Conservation (phyloP, 345 rosid genomes). For the Orychophragmus violaceus region DNA sequence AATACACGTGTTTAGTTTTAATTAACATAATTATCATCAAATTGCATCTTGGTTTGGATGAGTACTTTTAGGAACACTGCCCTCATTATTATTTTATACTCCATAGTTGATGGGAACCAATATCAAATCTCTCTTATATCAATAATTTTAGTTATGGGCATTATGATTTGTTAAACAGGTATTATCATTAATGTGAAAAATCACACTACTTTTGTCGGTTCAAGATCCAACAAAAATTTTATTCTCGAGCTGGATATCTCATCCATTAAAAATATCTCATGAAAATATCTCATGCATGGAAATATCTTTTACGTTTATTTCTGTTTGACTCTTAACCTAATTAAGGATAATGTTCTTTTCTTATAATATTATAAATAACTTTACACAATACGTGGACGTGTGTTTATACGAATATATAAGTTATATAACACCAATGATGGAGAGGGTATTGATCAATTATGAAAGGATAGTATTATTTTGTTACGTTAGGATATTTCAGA, state of each 20-base stretch:
- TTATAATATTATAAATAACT: background rate
- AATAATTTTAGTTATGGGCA: background rate
- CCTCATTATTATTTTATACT: background rate
- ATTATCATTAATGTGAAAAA: background rate
- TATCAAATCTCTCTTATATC: background rate
- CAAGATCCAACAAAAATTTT: constrained; percentile 10
- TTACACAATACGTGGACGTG: constrained; percentile 15
- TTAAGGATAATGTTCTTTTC: constrained; percentile 17
- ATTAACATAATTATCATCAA: background rate
- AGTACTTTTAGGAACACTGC: constrained; percentile 13
- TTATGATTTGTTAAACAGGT: constrained; percentile 2
- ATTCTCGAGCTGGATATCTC: constrained; percentile 12
- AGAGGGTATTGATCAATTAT: background rate
- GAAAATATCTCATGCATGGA: constrained; percentile 23
- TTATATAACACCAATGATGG: constrained; percentile 9
- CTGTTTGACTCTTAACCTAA: constrained; percentile 12
- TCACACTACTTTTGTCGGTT: constrained; percentile 2
- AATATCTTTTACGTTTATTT: constrained; percentile 12
- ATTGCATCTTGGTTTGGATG: constrained; percentile 11
- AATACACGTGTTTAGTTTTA: constrained; percentile 9
- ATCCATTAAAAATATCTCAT: constrained; percentile 3
- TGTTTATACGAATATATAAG: constrained; percentile 2
- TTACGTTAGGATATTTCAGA: constrained; percentile 18
- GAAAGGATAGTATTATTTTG: constrained; percentile 12
- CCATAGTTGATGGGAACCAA: constrained; percentile 2